Base-by-base conservation (phyloP, 306 rosid genomes). In the Pterocarpus santalinus region DNA sequence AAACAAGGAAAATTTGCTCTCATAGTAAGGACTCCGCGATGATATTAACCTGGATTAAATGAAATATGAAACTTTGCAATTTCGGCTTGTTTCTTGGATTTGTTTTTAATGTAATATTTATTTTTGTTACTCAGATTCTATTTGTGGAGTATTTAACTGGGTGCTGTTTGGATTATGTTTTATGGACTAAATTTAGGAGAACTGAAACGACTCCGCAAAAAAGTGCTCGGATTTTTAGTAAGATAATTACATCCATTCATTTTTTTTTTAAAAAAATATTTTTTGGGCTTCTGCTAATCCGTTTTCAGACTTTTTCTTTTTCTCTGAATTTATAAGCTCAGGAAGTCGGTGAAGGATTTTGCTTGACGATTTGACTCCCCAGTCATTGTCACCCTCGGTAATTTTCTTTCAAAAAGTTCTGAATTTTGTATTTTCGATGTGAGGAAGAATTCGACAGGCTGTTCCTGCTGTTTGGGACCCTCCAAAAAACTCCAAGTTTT, bases 361-460 rank as follows among this genome's bases (percentile, higher is more conserved):
- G 58, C 62, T 51, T 72, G 63, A 70, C 77, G 80, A 82, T 46
- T 79, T 85, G 78, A 86, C 82, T 67, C 81, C 77, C 83, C 64
- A 68, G 76, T 73, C 76, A 79, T 73, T 70, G 84, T 60, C 86
- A 16, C 75, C 78, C 71, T 53, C 58, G 80, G 91, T 80, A 58
- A 51, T 73, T 64, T 32, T 58, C 15, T 35, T 22, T 39, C 51
- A 28, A 4, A 63, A 47, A 17, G 22, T 47, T 69, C 38, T 41
- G 22, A 83, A 30, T 12, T 72, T 65, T 71, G 52, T 72, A n/a
- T 49, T 68, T 36, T 75, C 73, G 85, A 89, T 78, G 87, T 76
- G 89, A 84, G 83, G 87, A 86, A 84, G 82, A 82, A 84, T 82
- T 80, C 89, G 92, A 94, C 91, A 91, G 87, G 61, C 86, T 91